A percentile compares a stretch with the other conserved stretches of the same genome.
Evolutionary conservation across 495 filamentous ascomycete genomes (phyloP).

Genomic region (Bathelium albidoporum): DNA sequence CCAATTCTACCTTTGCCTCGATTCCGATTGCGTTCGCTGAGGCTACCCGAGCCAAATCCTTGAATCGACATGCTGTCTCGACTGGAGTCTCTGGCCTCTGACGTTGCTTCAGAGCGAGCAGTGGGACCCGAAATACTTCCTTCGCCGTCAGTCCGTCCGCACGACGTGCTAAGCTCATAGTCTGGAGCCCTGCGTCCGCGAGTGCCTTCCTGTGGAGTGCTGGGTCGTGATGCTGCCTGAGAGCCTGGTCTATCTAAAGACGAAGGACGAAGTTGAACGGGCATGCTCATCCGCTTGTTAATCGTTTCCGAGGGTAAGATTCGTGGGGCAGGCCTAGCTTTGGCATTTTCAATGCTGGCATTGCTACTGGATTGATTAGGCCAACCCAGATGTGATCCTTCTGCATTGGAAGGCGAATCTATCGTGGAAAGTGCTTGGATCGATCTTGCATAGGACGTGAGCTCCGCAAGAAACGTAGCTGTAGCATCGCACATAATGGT

Average conservation of each 20-base stretch:
- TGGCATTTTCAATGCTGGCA: neutral
- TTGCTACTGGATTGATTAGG: neutral
- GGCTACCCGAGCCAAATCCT: conserved; percentile 63
- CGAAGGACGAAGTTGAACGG: neutral
- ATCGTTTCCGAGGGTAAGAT: neutral
- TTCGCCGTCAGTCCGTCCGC: neutral
- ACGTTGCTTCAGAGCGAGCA: conserved; percentile 16
- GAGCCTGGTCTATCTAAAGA: neutral
- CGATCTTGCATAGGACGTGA: conserved; percentile 76
- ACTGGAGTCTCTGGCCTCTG: conserved; percentile 39
- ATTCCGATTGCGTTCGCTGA: conserved; percentile 66
- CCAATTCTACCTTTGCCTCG: conserved; percentile 73
- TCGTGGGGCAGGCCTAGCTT: neutral
- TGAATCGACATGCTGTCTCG: conserved; percentile 75
- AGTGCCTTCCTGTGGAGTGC: neutral
- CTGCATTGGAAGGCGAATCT: conserved; percentile 48
- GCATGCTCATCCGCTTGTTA: neutral
- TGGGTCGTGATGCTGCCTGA: neutral
- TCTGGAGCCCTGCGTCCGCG: neutral
- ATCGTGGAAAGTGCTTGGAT: conserved; percentile 70
- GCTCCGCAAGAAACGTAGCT: conserved; percentile 69
- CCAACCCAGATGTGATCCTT: neutral
- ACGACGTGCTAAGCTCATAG: neutral
- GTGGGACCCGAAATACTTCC: conserved; percentile 19
- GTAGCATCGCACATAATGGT: conserved; percentile 91